Evolutionary conservation across 371 early-diverging fungal species (phyloP), one percentile per base, ranked within the genome.

Genomic region (Mucor ambiguus): DNA sequence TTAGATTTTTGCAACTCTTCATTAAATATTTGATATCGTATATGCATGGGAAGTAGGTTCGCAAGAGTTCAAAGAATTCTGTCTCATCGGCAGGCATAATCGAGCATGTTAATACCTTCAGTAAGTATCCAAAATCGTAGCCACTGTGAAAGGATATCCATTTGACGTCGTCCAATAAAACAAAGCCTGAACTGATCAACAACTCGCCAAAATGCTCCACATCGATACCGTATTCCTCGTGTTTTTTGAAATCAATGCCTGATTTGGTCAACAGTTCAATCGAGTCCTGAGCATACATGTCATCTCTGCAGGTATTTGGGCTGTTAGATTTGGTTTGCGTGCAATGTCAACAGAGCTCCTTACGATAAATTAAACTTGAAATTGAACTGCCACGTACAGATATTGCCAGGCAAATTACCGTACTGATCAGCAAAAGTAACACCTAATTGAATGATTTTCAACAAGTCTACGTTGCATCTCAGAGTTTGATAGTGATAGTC

Each of bases 311-410:
- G 37, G 14, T 37, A 37, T 30, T 8, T 33, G 11, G n/a, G 0
- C n/a, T 52, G 18, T 60, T 56, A 41, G 32, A 11, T 18, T 24
- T 20, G 20, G n/a, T 44, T 44, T 44, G 18, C 26, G 4, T 52
- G 16, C 20, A 26, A 52, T 20, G 14, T 32, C 46, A 57, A 58
- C 24, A 41, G 16, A 44, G 44, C 44, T 38, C 37, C 85, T 64
- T 77, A 94, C 89, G 84, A 83, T 58, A 98, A 75, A 77, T 91
- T 93, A 79, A 99, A 99, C 73, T 93, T 93, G 85, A 99, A 99
- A 87, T 99, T 99, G 85, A 99, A 99, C 83, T 99, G 99, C 98
- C 98, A 99, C 29, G 99, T 98, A 79, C 94, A 93, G 16, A 89
- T 89, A 62, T 89, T 93, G 30, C 87, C 86, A 29, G 99, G 99